Base-by-base conservation (phyloP, 2,329 filamentous ascomycete species). In the Karstenula rhodostoma region DNA sequence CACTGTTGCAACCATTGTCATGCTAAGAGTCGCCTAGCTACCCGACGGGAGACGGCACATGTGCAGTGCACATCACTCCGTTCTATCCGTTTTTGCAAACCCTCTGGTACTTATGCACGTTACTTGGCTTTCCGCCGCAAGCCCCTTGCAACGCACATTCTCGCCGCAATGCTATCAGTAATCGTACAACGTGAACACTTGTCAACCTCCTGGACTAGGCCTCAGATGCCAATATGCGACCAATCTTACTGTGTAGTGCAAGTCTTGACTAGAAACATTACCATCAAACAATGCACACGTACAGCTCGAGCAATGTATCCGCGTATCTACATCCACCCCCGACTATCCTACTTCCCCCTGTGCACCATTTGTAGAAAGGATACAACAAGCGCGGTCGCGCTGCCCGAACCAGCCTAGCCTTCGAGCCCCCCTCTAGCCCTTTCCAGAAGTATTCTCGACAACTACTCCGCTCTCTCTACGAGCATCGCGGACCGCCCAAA, bases 371-470 rank as follows among this genome's bases (percentile, higher is more conserved):
- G 43, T 25, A 35, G 15, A 13, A 15, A 3, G 32, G 12, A 50
- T n/a, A 48, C 25, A 25, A 35, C 12, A 19, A 33, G 15, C 27
- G 46, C 57, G 57, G 56, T 59, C 50, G 42, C 49, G 37, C 43
- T 59, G 32, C 57, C 44, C 42, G 47, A 37, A 29, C 15, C 42
- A 17, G 50, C 23, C 35, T 58, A 54, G 56, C 25, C 17, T n/a
- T 19, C 25, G 6, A 37, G 23, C 23, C n/a, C 6, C 27, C n/a
- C n/a, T 27, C 56, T 58, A 58, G 42, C 56, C 29, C 10, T 22
- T 40, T 40, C 37, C 5, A n/a, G 37, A 17, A 40, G 37, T 40
- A 15, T 5, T 58, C 25, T 53, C 33, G 47, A 44, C 47, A 52
- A 17, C 40, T 23, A 8, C 17, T 53, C 56, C 48, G 56, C 40